Conservation (phyloP, 805 yeast species). For the Starmerella davenportii region DNA sequence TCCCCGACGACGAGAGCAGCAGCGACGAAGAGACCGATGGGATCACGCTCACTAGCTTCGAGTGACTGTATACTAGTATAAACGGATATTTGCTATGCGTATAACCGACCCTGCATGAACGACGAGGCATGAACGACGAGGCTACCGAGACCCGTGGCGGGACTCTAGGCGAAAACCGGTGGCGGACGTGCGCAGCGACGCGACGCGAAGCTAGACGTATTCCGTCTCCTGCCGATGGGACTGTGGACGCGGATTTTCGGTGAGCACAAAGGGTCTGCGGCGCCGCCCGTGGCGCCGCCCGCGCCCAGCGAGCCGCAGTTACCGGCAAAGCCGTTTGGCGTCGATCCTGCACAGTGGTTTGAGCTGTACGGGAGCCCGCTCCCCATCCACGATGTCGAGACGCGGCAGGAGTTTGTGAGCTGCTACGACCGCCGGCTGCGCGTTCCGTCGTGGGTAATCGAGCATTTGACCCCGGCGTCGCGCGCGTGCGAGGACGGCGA, state of each 20-base stretch:
- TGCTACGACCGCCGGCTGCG: conserved; percentile 71
- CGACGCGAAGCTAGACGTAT: too few species aligned
- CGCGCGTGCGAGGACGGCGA: conserved; percentile 28
- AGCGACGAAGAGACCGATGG: conserved; percentile 19
- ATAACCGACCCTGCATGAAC: too few species aligned
- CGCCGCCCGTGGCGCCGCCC: not conserved
- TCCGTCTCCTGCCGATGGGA: too few species aligned
- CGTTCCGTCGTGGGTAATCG: conserved; percentile 65
- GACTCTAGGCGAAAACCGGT: too few species aligned
- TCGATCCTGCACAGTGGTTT: conserved; percentile 67
- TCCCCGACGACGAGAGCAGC: conserved; percentile 2
- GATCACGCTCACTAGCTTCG: conserved; percentile 36
- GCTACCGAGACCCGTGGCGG: too few species aligned
- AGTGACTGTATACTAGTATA: not conserved
- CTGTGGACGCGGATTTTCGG: too few species aligned
- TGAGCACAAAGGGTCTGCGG: too few species aligned
- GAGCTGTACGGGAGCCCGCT: conserved; percentile 86
- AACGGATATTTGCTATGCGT: not conserved
- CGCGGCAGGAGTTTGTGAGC: conserved; percentile 58
- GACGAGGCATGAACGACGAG: too few species aligned
- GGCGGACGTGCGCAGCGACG: too few species aligned
- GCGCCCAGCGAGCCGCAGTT: not conserved
- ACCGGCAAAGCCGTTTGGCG: conserved; percentile 10
- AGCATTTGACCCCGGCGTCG: conserved; percentile 68
- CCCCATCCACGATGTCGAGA: conserved; percentile 70